Base-by-base conservation (phyloP, 495 filamentous ascomycete species). In the Rostrohypoxylon terebratum region DNA sequence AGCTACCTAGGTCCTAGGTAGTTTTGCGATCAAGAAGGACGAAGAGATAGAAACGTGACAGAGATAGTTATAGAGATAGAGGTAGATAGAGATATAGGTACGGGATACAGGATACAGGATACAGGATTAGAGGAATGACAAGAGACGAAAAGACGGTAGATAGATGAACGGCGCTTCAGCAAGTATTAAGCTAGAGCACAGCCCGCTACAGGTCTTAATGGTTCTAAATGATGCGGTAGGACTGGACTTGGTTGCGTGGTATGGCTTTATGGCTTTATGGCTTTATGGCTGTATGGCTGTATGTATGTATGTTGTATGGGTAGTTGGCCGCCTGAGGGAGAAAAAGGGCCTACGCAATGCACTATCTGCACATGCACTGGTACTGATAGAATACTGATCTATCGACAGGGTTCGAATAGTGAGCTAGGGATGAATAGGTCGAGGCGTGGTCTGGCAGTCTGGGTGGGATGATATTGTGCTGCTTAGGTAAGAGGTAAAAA, bases 361-460 rank as follows among this genome's bases (percentile, higher is more conserved):
- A 53, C 48, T 53, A 8, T n/a, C 54, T 59, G 54, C 62, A 69
- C 66, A 73, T 73, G 71, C 71, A 73, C 66, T 60, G 69, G 53
- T 61, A 72, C 61, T 69, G 71, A 66, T 73, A 73, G 38, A 62
- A 42, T 28, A 69, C 58, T 62, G 71, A 73, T 69, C 40, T 73
- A 69, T 73, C 71, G 62, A 69, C 71, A 73, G 66, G 71, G 64
- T 68, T 72, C 13, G 21, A 50, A 50, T 53, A 25, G 20, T 7
- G 18, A 21, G 11, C 21, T 53, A 25, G 23, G 23, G 48, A 53
- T 31, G 48, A 53, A 25, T 53, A 25, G 48, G 23, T 53, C 28
- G 21, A 31, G n/a, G 69, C 40, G 64, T 62, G 45, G 64, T 47
- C 71, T 69, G 48, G 64, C 58, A 36, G 64, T 47, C 71, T 69